Percentiles rank a stretch among this genome's conserved stretches.
Evolutionary conservation across 495 filamentous ascomycete species (phyloP).

Genomic region (Sporormia fimetaria): DNA sequence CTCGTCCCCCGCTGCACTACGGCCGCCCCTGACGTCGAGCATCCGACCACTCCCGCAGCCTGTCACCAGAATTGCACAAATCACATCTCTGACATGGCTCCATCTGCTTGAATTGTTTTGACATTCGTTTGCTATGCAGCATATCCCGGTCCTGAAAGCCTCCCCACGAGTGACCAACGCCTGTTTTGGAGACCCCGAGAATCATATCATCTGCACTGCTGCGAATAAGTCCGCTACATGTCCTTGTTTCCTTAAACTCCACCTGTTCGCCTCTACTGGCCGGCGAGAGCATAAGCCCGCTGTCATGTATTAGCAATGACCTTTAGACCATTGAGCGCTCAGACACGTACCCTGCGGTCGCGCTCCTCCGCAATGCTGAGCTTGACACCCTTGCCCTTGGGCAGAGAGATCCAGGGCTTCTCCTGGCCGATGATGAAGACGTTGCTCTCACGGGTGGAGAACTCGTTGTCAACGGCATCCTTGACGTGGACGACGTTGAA

Average conservation of each 20-base stretch:
- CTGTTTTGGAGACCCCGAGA: conserved; percentile 15
- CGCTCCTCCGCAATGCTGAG: conserved; percentile 35
- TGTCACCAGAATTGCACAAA: conserved; percentile 1
- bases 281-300: conserved; percentile 64
- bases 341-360: too few species aligned
- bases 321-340: too few species aligned
- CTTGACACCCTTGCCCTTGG: conserved; percentile 99
- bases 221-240: too few species aligned
- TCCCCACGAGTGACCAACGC: conserved; percentile 18
- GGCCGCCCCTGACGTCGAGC: too few species aligned
- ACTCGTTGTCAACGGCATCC: conserved; percentile 98
- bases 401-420: conserved; percentile 97
- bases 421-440: conserved; percentile 84
- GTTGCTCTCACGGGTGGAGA: conserved; percentile 97
- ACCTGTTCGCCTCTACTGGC: conserved; percentile 42
- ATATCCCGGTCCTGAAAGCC: conserved; percentile 7
- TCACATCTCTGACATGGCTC: too few species aligned
- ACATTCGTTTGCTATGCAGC: conserved; percentile 21
- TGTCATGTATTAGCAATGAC: conserved; percentile 95
- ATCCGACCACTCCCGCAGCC: neutral
- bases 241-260: too few species aligned
- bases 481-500: conserved; percentile 99
- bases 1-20: neutral
- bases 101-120: conserved; percentile 16
- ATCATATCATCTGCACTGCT: neutral